Evolutionary conservation across 1,284 basidiomycete genomes (phyloP).

Genomic region (Ustilago hordei): DNA sequence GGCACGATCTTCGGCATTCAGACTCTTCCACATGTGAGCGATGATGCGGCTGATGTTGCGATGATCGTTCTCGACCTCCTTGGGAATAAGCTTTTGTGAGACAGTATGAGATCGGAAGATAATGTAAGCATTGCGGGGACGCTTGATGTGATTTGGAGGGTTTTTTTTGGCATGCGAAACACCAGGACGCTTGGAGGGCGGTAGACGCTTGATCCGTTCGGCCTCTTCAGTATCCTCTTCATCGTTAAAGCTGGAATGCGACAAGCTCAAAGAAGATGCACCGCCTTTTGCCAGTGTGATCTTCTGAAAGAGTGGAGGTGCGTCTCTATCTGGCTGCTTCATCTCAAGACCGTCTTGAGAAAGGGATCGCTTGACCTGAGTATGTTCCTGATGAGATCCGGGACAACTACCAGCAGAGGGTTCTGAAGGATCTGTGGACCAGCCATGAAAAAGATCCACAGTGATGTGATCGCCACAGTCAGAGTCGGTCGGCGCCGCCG

Average conservation of each 20-base stretch:
- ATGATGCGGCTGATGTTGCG: conserved; percentile 76
- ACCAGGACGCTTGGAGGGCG: conserved; percentile 39
- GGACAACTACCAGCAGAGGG: background rate
- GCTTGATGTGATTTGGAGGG: conserved; percentile 78
- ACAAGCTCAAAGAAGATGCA: conserved; percentile 3
- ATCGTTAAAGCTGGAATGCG: conserved; percentile 8
- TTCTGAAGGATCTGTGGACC: conserved; percentile 18
- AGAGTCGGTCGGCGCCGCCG: conserved; percentile 1
- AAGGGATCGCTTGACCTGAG: conserved; percentile 16
- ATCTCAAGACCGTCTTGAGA: conserved; percentile 9
- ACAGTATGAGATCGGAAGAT: conserved; percentile 91
- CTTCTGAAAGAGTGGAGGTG: conserved; percentile 15
- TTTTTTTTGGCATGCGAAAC: conserved; percentile 61
- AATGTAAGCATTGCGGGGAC: conserved; percentile 94
- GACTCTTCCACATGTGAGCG: conserved; percentile 66
- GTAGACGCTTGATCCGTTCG: conserved; percentile 11
- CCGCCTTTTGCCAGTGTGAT: conserved; percentile 28
- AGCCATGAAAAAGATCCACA: conserved; percentile 25
- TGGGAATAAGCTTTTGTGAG: conserved; percentile 79
- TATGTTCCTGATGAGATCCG: background rate
- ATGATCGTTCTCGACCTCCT: conserved; percentile 84
- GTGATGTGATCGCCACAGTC: background rate
- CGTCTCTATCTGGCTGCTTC: background rate
- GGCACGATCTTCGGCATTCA: conserved; percentile 51
- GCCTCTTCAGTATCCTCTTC: conserved; percentile 1